Conservation (phyloP, 192 early-diverging fungal genomes). For the Pecoramyces ruminantium region DNA sequence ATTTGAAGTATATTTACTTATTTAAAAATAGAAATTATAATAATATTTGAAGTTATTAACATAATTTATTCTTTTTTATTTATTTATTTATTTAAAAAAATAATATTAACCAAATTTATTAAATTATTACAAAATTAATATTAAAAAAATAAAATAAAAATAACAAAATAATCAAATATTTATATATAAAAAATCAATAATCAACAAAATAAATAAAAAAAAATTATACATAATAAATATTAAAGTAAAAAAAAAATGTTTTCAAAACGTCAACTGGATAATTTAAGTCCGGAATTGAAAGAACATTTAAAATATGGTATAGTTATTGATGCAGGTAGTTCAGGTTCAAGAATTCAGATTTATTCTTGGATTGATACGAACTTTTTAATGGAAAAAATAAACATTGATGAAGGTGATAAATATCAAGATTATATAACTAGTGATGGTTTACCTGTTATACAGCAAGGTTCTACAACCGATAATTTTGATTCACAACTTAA, state of each 20-base stretch:
- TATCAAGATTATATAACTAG: not conserved
- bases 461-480: not conserved
- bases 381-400: not conserved
- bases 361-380: slow-evolving; percentile 64
- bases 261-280: not conserved
- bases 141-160: no score
- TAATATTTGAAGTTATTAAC: no score
- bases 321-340: slow-evolving; percentile 92
- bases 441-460: not conserved
- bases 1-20: no score
- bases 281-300: not conserved
- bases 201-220: no score
- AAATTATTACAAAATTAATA: no score
- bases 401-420: not conserved
- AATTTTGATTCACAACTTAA: not conserved
- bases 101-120: no score
- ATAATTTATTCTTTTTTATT: no score
- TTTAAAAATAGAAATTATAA: no score
- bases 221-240: no score
- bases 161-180: no score
- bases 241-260: not conserved
- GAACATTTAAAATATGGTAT: slow-evolving; percentile 45
- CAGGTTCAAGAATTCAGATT: slow-evolving; percentile 81
- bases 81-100: no score
- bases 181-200: no score